These are phyloP conservation scores for Linum usitatissimum DNA, from an alignment of 345 rosid species.

Conservation along the genomic window DNA sequence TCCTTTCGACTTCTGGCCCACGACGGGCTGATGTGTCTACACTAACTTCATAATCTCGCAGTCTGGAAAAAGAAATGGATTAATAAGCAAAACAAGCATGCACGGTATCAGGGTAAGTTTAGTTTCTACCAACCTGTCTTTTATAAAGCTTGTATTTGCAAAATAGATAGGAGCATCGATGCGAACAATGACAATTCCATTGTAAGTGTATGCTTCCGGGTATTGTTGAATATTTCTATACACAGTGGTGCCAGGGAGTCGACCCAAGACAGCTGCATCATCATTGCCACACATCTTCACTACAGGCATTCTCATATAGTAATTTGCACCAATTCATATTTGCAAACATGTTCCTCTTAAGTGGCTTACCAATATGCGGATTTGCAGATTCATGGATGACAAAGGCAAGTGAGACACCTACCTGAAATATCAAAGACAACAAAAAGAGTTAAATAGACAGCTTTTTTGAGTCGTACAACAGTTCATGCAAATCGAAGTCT, in stretches of 20 bases:
- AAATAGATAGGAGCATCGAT: slow-evolving; percentile 2
- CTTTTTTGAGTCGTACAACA: neutral
- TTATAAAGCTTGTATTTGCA: slow-evolving; percentile 1
- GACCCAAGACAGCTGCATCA: slow-evolving; percentile 5
- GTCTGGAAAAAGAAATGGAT: neutral
- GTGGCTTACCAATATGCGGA: slow-evolving; percentile 3
- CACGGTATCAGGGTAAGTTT: neutral
- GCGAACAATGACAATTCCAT: slow-evolving; percentile 1
- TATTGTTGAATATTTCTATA: slow-evolving; percentile 4
- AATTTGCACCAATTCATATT: no score
- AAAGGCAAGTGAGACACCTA: slow-evolving; percentile 8
- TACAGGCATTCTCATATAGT: no score
- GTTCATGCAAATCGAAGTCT: neutral
- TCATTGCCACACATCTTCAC: no score
- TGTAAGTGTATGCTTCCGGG: neutral
- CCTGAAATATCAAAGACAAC: neutral
- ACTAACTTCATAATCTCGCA: slow-evolving; percentile 1
- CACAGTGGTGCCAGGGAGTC: slow-evolving; percentile 7
- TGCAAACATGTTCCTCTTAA: neutral
- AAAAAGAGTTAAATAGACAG: neutral
- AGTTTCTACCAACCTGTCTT: neutral
- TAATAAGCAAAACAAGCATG: neutral
- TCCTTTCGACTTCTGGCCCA: slow-evolving; percentile 6
- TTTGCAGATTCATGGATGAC: slow-evolving; percentile 10
- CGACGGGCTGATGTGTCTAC: neutral